phyloP scores from a whole-genome alignment of 106 monocot species.

The Chionographis japonica region DNA sequence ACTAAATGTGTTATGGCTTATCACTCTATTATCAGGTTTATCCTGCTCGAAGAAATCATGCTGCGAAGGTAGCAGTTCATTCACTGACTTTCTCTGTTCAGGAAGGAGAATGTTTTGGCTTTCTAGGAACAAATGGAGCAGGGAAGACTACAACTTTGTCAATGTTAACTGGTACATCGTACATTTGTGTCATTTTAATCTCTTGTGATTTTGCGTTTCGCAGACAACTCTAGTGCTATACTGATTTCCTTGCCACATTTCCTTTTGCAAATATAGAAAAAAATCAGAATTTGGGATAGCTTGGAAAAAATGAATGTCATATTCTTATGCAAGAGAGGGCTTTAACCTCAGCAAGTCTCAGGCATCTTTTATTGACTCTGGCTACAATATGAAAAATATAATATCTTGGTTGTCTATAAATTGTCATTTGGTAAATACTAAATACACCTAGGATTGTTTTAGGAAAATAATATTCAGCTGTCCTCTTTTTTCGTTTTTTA shows the following conservation, averaged over 20 bases:
- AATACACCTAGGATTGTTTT: too few relatives aligned
- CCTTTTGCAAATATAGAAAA: not conserved
- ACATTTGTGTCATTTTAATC: not conserved
- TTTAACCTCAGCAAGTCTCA: too few relatives aligned
- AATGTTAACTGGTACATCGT: conserved; percentile 73
- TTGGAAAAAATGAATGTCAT: not conserved
- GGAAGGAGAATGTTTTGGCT: conserved; percentile 95
- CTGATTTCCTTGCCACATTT: not conserved
- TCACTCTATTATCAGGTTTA: conserved; percentile 54
- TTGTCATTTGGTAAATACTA: too few relatives aligned
- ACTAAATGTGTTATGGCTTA: not conserved
- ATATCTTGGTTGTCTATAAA: too few relatives aligned
- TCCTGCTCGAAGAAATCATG: conserved; percentile 28
- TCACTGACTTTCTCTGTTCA: conserved; percentile 82
- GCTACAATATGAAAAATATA: too few relatives aligned
- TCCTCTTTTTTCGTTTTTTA: too few relatives aligned
- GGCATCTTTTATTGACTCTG: too few relatives aligned
- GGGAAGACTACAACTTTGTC: conserved; percentile 94
- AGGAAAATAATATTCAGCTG: too few relatives aligned
- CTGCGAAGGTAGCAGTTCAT: conserved; percentile 67
- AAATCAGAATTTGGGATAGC: not conserved
- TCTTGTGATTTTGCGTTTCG: not conserved
- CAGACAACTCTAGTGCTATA: not conserved
- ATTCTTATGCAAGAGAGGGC: not conserved
- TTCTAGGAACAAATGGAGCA: conserved; percentile 91